Evolutionary conservation across 1,284 basidiomycete genomes (phyloP), one percentile per base, ranked within the genome.

Genomic region (Cutaneotrichosporon sp.): DNA sequence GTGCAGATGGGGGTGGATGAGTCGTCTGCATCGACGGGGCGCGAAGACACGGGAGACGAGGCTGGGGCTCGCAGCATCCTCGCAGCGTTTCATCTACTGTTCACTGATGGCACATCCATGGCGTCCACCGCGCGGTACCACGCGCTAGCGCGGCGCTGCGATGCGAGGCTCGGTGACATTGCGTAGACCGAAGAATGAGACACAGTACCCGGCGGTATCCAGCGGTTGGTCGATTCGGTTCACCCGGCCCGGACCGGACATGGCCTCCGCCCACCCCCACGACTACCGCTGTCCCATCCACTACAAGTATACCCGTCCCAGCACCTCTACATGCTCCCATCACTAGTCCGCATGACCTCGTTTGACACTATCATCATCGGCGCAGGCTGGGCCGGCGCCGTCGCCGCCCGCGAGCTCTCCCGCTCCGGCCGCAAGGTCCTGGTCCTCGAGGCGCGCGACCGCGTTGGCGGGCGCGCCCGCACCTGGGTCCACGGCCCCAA

Each of bases 381-480:
- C 16, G 81, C 82, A 11, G 82, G 82, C 16, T 82, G 81, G 78
- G 72, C 81, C 2, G 82, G 82, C 29, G 72, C 82, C 13, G 77
- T 79, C 5, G 81, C 82, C 1, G 82, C 82, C 2, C 72, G 77
- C 24, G 69, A 76, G 10, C 80, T 83, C 27, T 67, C 80, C 1
- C 54, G 67, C 18, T 74, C 75, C 8, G 80, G 81, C 2, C 72
- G 76, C 29, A 71, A 64, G 16, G 82, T 83, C 6, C 71, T 82
- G 20, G 72, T 83, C 22, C 73, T 84, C 25, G 83, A 83, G 67
- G 83, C 82, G 7, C 71, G 83, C 29, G 74, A 82, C 59, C 71
- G 82, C 16, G 69, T 81, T 25, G 83, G 83, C 16, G 83, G 83
- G 2, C 71, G 83, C 25, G 81, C 82, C 0, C 72, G 74, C 50